Evolutionary conservation across 2,329 filamentous ascomycete species (phyloP).

Genomic region (Ophidiomyces ophidiicola): DNA sequence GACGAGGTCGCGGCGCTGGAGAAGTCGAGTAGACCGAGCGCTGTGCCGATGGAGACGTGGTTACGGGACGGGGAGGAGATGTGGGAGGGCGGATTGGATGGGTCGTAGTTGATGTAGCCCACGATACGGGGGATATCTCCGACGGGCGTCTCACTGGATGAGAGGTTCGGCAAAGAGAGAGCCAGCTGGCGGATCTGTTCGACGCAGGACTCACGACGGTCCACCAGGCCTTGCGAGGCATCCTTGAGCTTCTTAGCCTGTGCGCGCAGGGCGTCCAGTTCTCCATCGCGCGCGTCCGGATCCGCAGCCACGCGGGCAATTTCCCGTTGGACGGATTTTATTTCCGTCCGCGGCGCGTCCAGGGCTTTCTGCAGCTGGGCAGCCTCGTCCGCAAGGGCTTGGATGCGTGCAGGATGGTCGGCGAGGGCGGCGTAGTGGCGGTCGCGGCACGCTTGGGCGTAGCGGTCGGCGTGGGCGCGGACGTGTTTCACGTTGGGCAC

Average conservation of each 20-base stretch:
- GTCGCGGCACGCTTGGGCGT: constrained; percentile 70
- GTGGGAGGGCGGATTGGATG: constrained; percentile 30
- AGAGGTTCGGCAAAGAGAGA: constrained; percentile 73
- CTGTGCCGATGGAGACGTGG: constrained; percentile 73
- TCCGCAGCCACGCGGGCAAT: constrained; percentile 21
- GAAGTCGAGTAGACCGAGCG: constrained; percentile 88
- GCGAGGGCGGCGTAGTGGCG: constrained; percentile 61
- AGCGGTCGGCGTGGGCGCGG: constrained; percentile 66
- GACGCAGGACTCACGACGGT: constrained; percentile 26
- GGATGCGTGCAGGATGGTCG: constrained; percentile 42
- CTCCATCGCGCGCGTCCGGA: constrained; percentile 11
- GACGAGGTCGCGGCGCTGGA: constrained; percentile 64
- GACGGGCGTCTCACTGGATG: constrained; percentile 60
- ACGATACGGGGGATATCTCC: constrained; percentile 54
- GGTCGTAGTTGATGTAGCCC: constrained; percentile 67
- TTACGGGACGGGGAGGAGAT: constrained; percentile 38
- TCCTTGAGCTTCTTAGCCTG: constrained; percentile 32
- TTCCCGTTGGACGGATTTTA: constrained; percentile 34
- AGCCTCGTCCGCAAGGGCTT: constrained; percentile 30
- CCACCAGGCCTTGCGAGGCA: constrained; percentile 24
- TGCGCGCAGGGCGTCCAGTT: constrained; percentile 22
- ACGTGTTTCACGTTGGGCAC: constrained; percentile 80
- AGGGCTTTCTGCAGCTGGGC: constrained; percentile 31
- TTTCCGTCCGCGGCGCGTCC: constrained; percentile 30
- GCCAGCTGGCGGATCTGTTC: constrained; percentile 63